Percentiles rank a stretch among this genome's conserved stretches.
Conservation (phyloP, 2,329 filamentous ascomycete genomes). For the Diaporthe sp. region DNA sequence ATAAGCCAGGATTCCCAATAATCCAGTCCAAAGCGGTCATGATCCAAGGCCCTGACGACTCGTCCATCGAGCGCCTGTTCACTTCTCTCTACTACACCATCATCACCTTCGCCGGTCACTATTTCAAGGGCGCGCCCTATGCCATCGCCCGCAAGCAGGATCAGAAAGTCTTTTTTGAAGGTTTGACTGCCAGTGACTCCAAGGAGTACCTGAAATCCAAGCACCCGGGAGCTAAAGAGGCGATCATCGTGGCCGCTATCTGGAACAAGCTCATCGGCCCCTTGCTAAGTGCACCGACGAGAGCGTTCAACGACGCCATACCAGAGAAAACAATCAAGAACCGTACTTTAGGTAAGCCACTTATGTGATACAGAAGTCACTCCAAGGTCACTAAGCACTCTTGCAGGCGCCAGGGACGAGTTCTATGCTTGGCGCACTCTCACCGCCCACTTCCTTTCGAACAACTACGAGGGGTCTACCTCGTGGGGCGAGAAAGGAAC, state of each 20-base stretch:
- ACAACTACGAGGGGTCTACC: no score
- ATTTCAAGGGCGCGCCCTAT: neutral
- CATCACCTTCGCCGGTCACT: accelerated
- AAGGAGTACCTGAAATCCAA: accelerated
- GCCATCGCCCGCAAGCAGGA: accelerated
- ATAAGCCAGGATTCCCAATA: no score
- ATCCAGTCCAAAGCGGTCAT: neutral
- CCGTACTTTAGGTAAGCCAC: neutral
- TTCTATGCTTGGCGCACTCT: neutral
- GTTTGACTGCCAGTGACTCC: neutral
- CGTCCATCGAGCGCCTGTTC: accelerated
- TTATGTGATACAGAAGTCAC: accelerated
- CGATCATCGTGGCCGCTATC: neutral
- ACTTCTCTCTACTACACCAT: neutral
- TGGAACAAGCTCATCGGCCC: neutral
- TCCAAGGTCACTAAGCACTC: neutral
- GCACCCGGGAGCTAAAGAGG: neutral
- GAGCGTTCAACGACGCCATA: accelerated
- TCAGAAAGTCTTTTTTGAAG: neutral
- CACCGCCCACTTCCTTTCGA: neutral
- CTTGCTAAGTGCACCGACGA: neutral
- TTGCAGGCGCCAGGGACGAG: accelerated
- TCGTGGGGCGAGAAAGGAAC: neutral
- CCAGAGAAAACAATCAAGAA: accelerated
- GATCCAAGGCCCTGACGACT: neutral